These are phyloP conservation scores for Moesziomyces sp. DNA, from an alignment of 1,284 basidiomycete species.

Conservation along the genomic window DNA sequence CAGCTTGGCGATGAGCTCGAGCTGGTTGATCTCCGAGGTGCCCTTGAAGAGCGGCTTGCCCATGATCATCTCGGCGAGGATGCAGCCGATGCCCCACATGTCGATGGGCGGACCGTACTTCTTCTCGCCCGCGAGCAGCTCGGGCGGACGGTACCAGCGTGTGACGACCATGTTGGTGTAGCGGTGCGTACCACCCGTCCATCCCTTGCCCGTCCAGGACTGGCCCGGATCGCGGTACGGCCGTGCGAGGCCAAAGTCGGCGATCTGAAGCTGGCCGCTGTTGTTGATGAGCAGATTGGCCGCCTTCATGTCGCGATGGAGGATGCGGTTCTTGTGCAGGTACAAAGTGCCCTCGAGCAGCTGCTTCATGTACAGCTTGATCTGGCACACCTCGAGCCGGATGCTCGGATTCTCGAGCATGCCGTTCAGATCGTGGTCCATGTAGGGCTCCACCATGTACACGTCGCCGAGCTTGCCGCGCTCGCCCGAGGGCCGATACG, in stretches of 20 bases:
- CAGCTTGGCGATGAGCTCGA: conserved; percentile 87
- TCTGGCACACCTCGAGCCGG: conserved; percentile 71
- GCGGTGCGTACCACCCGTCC: conserved; percentile 66
- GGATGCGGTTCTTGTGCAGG: conserved; percentile 94
- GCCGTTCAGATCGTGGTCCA: conserved; percentile 98
- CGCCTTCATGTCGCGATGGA: conserved; percentile 98
- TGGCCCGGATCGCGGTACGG: conserved; percentile 65
- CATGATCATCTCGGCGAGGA: conserved; percentile 94
- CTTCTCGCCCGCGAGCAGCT: conserved; percentile 87
- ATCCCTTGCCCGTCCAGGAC: conserved; percentile 54
- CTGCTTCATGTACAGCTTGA: conserved; percentile 96
- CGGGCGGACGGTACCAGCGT: conserved; percentile 96
- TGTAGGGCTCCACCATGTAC: conserved; percentile 99
- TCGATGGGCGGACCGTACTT: conserved; percentile 93
- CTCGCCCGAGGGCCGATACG: conserved; percentile 69
- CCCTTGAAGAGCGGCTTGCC: conserved; percentile 88
- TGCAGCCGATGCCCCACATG: conserved; percentile 98
- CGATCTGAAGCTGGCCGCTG: conserved; percentile 72
- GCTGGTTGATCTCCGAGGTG: conserved; percentile 86
- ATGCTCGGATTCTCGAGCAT: conserved; percentile 74
- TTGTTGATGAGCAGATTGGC: conserved; percentile 96
- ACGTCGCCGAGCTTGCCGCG: conserved; percentile 72
- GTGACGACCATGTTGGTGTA: conserved; percentile 99
- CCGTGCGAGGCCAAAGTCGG: conserved; percentile 95
- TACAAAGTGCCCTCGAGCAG: conserved; percentile 93